These are phyloP conservation scores for Saccharomyces kudriavzevii DNA, from an alignment of 805 yeast genomes.

Conservation along the genomic window DNA sequence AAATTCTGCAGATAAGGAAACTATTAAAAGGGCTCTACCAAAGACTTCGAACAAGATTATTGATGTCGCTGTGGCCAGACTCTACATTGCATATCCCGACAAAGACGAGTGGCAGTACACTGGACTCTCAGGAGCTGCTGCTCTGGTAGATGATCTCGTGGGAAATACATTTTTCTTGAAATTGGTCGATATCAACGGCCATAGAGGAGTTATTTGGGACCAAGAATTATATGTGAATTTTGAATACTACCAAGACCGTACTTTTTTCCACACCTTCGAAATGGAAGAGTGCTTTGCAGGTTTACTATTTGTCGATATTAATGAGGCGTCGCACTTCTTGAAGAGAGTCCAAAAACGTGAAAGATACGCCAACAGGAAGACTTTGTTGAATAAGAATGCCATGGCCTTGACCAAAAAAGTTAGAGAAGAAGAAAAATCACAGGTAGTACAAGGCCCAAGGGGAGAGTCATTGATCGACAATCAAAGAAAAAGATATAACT, in stretches of 20 bases:
- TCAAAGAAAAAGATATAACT: conserved; percentile 28
- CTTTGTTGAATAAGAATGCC: conserved; percentile 80
- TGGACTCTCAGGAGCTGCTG: conserved; percentile 81
- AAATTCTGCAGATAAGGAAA: conserved; percentile 67
- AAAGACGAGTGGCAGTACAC: conserved; percentile 77
- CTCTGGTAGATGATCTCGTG: conserved; percentile 81
- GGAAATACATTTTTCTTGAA: conserved; percentile 91
- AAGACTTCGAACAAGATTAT: conserved; percentile 79
- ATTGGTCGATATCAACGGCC: conserved; percentile 74
- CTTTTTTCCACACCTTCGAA: conserved; percentile 92
- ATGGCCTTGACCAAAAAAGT: conserved; percentile 61
- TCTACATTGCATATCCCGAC: conserved; percentile 86
- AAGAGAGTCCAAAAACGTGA: conserved; percentile 68
- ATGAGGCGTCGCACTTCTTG: conserved; percentile 78
- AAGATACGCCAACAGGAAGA: conserved; percentile 81
- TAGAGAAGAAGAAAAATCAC: conserved; percentile 48
- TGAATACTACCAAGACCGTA: conserved; percentile 85
- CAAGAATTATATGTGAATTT: conserved; percentile 88
- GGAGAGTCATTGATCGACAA: conserved; percentile 26
- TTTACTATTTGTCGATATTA: conserved; percentile 76
- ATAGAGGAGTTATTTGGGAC: conserved; percentile 91
- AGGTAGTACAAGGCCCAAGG: conserved; percentile 64
- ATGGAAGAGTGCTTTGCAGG: conserved; percentile 85
- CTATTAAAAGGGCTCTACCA: conserved; percentile 81
- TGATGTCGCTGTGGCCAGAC: conserved; percentile 83